Percentiles rank a stretch among this genome's conserved stretches.
Conservation (phyloP, 345 rosid genomes). For the Ailanthus altissimus region DNA sequence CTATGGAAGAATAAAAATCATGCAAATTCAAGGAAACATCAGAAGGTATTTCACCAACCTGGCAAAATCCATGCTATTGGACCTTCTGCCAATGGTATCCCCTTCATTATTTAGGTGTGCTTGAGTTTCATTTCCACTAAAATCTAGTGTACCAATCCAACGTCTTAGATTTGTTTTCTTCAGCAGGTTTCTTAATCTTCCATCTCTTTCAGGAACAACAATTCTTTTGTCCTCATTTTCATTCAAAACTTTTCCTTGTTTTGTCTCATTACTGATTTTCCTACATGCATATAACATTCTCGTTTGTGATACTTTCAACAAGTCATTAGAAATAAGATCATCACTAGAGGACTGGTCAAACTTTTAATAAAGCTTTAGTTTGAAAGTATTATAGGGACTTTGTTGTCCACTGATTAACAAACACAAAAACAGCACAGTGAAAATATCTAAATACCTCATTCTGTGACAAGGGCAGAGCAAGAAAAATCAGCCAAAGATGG, state of each 20-base stretch:
- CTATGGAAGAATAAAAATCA: slow-evolving; percentile 10
- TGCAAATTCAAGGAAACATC: slow-evolving; percentile 11
- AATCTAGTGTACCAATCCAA: slow-evolving; percentile 61
- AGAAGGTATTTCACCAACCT: slow-evolving; percentile 49
- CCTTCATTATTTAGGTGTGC: slow-evolving; percentile 39
- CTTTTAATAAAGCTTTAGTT: slow-evolving; percentile 12
- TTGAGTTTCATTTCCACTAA: slow-evolving; percentile 53
- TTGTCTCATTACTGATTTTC: slow-evolving; percentile 46
- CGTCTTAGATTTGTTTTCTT: slow-evolving; percentile 80
- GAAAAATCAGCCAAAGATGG: neutral
- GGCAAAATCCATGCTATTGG: slow-evolving; percentile 60
- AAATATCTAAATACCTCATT: neutral
- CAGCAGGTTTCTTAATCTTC: slow-evolving; percentile 72
- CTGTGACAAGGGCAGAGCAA: neutral
- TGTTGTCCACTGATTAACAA: neutral
- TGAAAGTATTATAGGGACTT: slow-evolving; percentile 9
- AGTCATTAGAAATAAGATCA: neutral
- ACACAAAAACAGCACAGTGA: neutral
- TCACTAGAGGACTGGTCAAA: neutral
- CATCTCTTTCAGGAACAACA: slow-evolving; percentile 54
- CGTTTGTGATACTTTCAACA: slow-evolving; percentile 4
- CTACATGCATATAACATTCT: slow-evolving; percentile 36
- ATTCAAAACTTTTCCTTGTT: slow-evolving; percentile 37
- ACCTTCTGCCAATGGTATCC: slow-evolving; percentile 29
- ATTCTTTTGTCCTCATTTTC: slow-evolving; percentile 39